phyloP scores from a whole-genome alignment of 75 land plant species.

The Cryptomeria japonica region DNA sequence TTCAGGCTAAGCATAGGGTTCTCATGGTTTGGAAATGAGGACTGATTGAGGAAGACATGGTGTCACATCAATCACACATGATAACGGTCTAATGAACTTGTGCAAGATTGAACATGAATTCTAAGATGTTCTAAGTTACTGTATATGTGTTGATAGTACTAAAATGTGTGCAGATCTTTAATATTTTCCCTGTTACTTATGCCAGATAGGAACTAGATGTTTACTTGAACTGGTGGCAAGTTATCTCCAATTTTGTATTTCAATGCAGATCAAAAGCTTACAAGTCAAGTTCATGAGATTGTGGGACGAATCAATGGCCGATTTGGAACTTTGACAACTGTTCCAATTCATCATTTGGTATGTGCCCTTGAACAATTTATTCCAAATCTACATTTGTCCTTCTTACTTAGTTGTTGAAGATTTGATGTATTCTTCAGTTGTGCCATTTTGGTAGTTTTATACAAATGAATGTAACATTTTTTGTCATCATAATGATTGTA shows the following conservation, averaged over 20 bases:
- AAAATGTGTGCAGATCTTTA: background rate
- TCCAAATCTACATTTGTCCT: background rate
- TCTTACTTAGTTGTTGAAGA: background rate
- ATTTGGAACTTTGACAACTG: constrained; percentile 92
- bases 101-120: background rate
- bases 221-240: background rate
- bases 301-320: constrained; percentile 99
- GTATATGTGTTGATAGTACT: background rate
- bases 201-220: background rate
- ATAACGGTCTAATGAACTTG: background rate
- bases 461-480: background rate
- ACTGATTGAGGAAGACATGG: background rate
- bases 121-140: background rate
- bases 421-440: background rate
- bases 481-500: background rate
- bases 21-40: background rate
- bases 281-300: constrained; percentile 99
- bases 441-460: background rate
- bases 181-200: background rate
- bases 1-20: background rate
- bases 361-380: constrained; percentile 15
- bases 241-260: background rate
- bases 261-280: constrained; percentile 88
- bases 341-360: constrained; percentile 97
- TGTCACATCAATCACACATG: background rate